phyloP scores from a whole-genome alignment of 345 rosid genomes.

The Limnanthes douglasii region DNA sequence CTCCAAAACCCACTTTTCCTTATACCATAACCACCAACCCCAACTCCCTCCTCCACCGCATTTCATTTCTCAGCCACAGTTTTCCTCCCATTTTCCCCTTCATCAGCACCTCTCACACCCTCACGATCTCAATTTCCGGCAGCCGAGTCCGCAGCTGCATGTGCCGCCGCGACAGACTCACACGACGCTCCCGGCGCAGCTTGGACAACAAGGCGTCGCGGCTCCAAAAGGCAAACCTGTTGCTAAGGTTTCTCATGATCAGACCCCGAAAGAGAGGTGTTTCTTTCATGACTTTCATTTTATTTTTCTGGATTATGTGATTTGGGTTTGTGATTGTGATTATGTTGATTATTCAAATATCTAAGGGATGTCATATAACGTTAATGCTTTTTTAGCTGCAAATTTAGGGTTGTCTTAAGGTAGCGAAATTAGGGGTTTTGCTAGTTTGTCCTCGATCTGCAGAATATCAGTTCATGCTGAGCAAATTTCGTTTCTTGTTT shows the following conservation, averaged over 20 bases:
- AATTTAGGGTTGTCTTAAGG: too few relatives aligned
- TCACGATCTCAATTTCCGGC: conserved; percentile 66
- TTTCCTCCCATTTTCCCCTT: conserved; percentile 33
- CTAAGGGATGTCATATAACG: too few relatives aligned
- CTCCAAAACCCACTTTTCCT: conserved; percentile 45
- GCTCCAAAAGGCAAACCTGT: conserved; percentile 9
- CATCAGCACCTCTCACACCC: conserved; percentile 27
- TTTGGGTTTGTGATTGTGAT: too few relatives aligned
- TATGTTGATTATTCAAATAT: too few relatives aligned
- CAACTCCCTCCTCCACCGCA: conserved; percentile 18
- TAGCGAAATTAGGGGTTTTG: conserved; percentile 4
- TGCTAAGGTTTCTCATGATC: conserved; percentile 7
- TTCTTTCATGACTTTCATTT: background rate
- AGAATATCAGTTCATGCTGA: too few relatives aligned
- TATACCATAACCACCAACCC: conserved; percentile 32
- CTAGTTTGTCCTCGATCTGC: too few relatives aligned
- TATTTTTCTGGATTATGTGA: background rate
- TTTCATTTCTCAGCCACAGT: conserved; percentile 29
- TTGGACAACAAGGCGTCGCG: conserved; percentile 8
- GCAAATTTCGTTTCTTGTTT: too few relatives aligned
- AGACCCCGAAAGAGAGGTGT: conserved; percentile 59
- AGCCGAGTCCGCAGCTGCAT: conserved; percentile 23
- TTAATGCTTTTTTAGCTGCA: too few relatives aligned
- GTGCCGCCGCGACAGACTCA: conserved; percentile 13
- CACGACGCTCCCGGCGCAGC: conserved; percentile 11